These are phyloP conservation scores for Hortiboletus campestris DNA, from an alignment of 768 basidiomycete genomes.

Conservation along the genomic window DNA sequence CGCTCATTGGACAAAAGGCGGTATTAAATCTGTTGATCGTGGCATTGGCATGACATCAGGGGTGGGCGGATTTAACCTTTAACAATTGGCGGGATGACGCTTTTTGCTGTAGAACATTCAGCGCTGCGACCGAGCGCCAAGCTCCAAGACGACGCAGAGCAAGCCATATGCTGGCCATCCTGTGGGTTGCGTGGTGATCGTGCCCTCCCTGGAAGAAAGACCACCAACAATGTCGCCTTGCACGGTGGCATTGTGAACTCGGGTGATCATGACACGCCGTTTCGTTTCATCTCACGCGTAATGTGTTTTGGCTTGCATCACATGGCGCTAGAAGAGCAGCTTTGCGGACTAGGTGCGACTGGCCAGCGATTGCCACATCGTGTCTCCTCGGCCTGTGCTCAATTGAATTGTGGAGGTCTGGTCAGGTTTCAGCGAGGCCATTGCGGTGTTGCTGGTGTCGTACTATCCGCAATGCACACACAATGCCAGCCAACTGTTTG, in stretches of 20 bases:
- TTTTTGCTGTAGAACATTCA: constrained; percentile 8
- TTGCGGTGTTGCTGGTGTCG: background rate
- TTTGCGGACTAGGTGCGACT: background rate
- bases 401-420: background rate
- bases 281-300: constrained; percentile 2
- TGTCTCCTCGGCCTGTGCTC: background rate
- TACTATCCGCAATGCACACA: background rate
- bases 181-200: constrained; percentile 12
- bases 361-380: background rate
- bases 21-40: constrained; percentile 5
- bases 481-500: background rate
- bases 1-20: constrained; percentile 8
- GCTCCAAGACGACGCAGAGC: background rate
- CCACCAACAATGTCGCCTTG: constrained; percentile 1
- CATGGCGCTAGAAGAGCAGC: background rate
- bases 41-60: constrained; percentile 13
- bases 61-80: constrained; percentile 24
- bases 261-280: background rate
- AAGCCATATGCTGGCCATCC: constrained; percentile 15
- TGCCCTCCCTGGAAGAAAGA: background rate
- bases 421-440: background rate
- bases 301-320: background rate
- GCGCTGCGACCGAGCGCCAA: background rate
- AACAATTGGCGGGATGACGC: constrained; percentile 14
- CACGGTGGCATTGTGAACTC: background rate